Base-by-base conservation (phyloP, 2,329 filamentous ascomycete genomes). In the Xylaria arbuscula region DNA sequence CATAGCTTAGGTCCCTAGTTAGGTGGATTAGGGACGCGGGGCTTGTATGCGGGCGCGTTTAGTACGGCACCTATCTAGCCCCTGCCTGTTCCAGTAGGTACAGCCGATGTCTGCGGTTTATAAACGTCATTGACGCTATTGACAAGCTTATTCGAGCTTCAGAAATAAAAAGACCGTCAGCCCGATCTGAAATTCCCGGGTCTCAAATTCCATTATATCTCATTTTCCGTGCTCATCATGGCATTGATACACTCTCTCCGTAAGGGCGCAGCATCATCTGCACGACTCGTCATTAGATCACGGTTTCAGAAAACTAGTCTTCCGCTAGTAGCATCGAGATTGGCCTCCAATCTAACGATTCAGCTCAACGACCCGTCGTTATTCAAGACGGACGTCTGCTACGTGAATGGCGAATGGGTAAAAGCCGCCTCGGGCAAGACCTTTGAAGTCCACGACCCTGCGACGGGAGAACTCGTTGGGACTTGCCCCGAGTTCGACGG, bases 401-500 rank as follows among this genome's bases (percentile, higher is more conserved):
- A 95, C 78, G 90, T 98, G 77, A 95, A 99, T 79, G 96, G 96
- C 76, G 88, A 97, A 87, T 99, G 94, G 93, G 88, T 97, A 70
- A 86, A 87, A 74, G 93, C 95, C 74, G 88, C 89, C 77, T 97
- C 93, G 0, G 93, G 93, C 78, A 90, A 97, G 87, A 97, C 93
- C 54, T 99, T 98, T 80, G 90, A 96, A 79, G 93, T 98, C 68
- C 86, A 88, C 72, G 91, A 99, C 80, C 96, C 96, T 9, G 90
- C 93, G 2, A 93, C 93, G 10, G 92, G 92, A 73, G 87, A 92
- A 74, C 81, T 92, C 47, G 94, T 98, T 74, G 94, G 93, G 66
- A 92, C 89, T 28, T 91, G 91, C 78, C 93, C 96, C 70, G 95
- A 98, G 77, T 96, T 96, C 85, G 88, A 90, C 75, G 85, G 85